phyloP scores from a whole-genome alignment of 331 rosid genomes.

The Malus hybrid region DNA sequence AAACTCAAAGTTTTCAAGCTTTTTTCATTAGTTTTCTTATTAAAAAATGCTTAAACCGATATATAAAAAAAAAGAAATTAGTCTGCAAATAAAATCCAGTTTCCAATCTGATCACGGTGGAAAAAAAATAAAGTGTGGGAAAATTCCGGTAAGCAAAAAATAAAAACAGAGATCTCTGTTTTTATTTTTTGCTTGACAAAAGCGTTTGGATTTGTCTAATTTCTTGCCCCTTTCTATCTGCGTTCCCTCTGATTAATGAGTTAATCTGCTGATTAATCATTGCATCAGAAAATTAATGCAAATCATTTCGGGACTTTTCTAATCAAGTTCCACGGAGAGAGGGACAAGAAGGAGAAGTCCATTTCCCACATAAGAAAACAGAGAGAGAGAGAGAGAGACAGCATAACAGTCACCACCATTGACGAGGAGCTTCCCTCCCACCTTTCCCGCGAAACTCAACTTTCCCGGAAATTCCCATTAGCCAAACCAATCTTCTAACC shows the following conservation, averaged over 20 bases:
- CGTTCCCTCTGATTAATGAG: neutral
- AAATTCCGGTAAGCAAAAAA: neutral
- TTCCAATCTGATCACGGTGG: neutral
- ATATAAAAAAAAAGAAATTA: neutral
- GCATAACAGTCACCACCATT: slow-evolving; percentile 25
- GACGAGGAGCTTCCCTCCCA: slow-evolving; percentile 15
- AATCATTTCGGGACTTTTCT: neutral
- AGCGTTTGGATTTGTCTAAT: neutral
- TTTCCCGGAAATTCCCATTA: neutral
- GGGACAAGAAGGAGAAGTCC: neutral
- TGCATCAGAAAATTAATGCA: neutral
- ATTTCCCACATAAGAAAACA: neutral
- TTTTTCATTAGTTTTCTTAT: neutral
- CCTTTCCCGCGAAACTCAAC: slow-evolving; percentile 48
- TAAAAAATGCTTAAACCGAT: no score
- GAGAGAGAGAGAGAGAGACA: neutral
- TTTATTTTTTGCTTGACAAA: neutral
- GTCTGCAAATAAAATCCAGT: neutral
- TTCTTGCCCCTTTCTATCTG: neutral
- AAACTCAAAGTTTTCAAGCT: no score
- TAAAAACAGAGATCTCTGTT: no score
- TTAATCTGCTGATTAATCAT: neutral
- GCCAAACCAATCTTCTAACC: neutral
- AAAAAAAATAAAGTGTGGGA: neutral
- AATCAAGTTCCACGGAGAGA: neutral